Base-by-base conservation (phyloP, 768 basidiomycete species). In the Mycena pura region DNA sequence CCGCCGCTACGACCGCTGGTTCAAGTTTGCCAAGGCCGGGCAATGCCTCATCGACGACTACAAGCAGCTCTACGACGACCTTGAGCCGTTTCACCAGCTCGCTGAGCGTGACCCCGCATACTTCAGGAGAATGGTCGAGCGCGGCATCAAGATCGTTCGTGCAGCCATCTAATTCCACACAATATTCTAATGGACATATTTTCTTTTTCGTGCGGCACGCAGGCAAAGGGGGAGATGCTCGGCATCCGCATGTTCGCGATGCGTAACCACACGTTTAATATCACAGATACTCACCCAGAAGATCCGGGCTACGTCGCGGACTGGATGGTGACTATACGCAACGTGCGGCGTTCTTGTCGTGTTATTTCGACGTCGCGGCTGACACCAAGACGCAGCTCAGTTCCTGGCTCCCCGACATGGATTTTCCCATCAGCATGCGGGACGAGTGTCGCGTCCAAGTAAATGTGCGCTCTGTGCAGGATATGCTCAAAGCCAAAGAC, bases 1-100 rank as follows among this genome's bases (percentile, higher is more conserved):
- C 62, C 62, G 6, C 62, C 62, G 9, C 27, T 63, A 46, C 41
- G 49, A 51, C 38, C 13, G 8, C 3, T 63, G 55, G 55, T 63
- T 52, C 49, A 6, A 19, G 5, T 51, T 63, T 22, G 62, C 62
- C 2, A 7, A 19, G 29, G 49, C 27, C n/a, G 4, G 24, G 5
- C 8, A 41, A 36, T 63, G 62, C n/a, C 56, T 63, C 41, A 43
- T 63, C 34, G 55, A 63, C 28, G 62, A 63, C 5, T 63, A 63
- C 50, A 40, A 46, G 22, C 49, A 57, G 49, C 6, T 63, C n/a
- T 27, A 57, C 41, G 7, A 22, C 34, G 55, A 63, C 31, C 47
- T 63, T 22, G 40, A 45, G 55, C 62, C 62, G 28, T 63, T 57
- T n/a, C 39, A 63, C 44, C 56, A 57, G 41, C 49, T 63, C 11